Conservation (phyloP, 805 yeast genomes). For the Barnettozyma vustinii region DNA sequence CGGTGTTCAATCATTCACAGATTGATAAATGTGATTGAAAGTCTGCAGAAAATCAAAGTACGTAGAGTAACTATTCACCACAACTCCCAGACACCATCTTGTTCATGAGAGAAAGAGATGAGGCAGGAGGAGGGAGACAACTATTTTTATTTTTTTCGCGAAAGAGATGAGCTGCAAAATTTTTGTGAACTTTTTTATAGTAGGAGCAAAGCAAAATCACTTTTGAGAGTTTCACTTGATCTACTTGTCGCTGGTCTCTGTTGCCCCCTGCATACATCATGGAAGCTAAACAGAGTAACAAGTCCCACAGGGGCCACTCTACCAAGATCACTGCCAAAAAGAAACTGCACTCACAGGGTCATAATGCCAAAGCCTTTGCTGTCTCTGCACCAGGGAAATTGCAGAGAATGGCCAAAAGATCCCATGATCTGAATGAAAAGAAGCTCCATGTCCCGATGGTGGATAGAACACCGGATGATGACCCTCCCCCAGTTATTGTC, state of each 20-base stretch:
- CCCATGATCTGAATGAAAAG: constrained; percentile 76
- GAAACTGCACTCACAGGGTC: constrained; percentile 84
- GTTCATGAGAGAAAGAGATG: too few species aligned
- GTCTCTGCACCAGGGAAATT: constrained; percentile 82
- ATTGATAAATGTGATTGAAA: too few species aligned
- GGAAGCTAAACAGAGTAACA: constrained; percentile 60
- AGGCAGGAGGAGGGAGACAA: too few species aligned
- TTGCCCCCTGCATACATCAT: constrained; percentile 3
- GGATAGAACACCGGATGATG: constrained; percentile 94
- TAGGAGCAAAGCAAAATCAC: background rate
- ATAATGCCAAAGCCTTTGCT: constrained; percentile 78
- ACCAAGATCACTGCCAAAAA: constrained; percentile 62
- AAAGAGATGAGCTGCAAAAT: too few species aligned
- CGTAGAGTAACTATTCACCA: too few species aligned
- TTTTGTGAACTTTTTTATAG: too few species aligned
- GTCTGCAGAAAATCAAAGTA: too few species aligned
- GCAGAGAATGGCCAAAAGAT: constrained; percentile 75
- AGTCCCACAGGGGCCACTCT: constrained; percentile 69
- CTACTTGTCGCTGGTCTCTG: background rate
- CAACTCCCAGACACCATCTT: too few species aligned
- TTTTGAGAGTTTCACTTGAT: background rate
- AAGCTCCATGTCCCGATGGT: constrained; percentile 96
- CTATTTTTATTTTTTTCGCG: too few species aligned
- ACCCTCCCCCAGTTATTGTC: constrained; percentile 93
- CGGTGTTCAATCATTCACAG: too few species aligned